Conservation (phyloP, 495 filamentous ascomycete species). For the Bathelium albidoporum region DNA sequence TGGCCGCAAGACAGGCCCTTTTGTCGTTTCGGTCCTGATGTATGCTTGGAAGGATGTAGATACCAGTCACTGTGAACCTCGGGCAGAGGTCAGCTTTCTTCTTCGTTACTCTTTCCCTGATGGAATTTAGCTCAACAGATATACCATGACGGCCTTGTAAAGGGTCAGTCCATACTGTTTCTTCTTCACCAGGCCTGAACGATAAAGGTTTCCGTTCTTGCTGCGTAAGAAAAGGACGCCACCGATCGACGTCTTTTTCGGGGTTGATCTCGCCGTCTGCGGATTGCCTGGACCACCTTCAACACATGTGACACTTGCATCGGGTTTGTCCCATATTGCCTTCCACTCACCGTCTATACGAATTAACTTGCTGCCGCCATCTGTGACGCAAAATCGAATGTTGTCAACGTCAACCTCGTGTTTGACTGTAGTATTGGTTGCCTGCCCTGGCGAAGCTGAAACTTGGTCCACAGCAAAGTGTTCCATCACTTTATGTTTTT, state of each 20-base stretch:
- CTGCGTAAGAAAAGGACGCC: slow-evolving; percentile 83
- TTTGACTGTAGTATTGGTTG: slow-evolving; percentile 25
- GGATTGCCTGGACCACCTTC: slow-evolving; percentile 41
- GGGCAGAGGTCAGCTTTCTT: slow-evolving; percentile 79
- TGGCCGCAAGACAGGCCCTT: neutral
- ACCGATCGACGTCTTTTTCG: slow-evolving; percentile 64
- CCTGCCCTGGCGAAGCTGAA: slow-evolving; percentile 30
- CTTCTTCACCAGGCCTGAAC: slow-evolving; percentile 56
- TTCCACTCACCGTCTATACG: slow-evolving; percentile 55
- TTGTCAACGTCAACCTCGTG: slow-evolving; percentile 69
- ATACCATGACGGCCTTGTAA: neutral
- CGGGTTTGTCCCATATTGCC: neutral
- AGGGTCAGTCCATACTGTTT: slow-evolving; percentile 42
- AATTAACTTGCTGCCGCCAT: slow-evolving; percentile 77
- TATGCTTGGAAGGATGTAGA: slow-evolving; percentile 27
- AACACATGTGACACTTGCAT: neutral
- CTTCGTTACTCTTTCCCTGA: slow-evolving; percentile 24
- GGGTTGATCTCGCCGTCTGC: slow-evolving; percentile 58
- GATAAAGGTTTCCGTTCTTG: slow-evolving; percentile 84
- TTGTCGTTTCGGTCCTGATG: slow-evolving; percentile 1
- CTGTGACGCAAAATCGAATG: slow-evolving; percentile 61
- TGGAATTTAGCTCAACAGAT: neutral
- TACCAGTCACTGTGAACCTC: slow-evolving; percentile 89
- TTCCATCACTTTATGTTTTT: slow-evolving; percentile 29
- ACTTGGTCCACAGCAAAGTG: slow-evolving; percentile 21